Evolutionary conservation across 345 rosid genomes (phyloP), one percentile per base, ranked within the genome.

Genomic region (Brassica carinata): DNA sequence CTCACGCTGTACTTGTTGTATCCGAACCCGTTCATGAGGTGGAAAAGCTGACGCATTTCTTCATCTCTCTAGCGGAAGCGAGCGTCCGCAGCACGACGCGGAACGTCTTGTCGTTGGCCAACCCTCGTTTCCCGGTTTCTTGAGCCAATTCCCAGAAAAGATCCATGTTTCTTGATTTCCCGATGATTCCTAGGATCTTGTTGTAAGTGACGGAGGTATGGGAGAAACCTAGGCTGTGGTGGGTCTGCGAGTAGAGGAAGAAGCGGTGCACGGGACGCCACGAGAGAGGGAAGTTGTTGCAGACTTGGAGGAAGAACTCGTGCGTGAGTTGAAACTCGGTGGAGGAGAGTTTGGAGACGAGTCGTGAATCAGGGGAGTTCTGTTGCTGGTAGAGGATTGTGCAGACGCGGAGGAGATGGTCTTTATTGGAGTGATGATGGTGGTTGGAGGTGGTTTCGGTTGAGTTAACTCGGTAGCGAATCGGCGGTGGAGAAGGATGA

Each of bases 241-340:
- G 77, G 2, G 83, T 85, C 13, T 81, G 86, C 15, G 87, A 85
- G 87, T 88, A 94, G 26, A 74, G 89, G 77, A 84, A 91, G 79
- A 94, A 91, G 15, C 93, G 91, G 82, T 90, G 83, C 45, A 91
- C 86, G 26, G 97, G 98, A 17, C 94, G 92, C 97, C 97, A 92
- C 0, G 95, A 92, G 83, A 76, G 86, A 45, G 89, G 92, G 82
- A 92, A 92, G 15, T 82, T 86, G 89, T 91, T 90, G 91, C 94
- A 92, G 83, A 91, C 94, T 79, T 87, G 97, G 81, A 94, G 92
- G 86, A 91, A 94, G 83, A 94, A 87, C 31, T 94, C 98, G 29
- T 86, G 89, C 18, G 84, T 89, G 69, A 88, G 80, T 63, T 81
- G 74, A 80, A 77, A 77, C 23, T 63, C 26, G 31, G 71, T 70